These are phyloP conservation scores for Cryptococcus jaspeensis DNA, from an alignment of 1,284 basidiomycete genomes.

Conservation along the genomic window DNA sequence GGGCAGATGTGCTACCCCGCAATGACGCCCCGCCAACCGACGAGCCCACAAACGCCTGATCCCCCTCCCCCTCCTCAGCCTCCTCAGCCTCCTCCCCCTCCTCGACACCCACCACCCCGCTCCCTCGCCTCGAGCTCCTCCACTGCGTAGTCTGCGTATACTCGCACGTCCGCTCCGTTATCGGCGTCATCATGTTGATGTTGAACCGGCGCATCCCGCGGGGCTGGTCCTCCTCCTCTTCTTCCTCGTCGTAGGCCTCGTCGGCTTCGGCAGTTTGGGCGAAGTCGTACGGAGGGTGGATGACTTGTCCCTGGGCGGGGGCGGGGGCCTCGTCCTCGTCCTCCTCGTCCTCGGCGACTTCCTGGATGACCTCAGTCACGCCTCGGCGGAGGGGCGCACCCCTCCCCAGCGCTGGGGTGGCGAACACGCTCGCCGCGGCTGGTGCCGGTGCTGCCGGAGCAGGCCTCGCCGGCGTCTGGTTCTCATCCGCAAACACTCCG, in stretches of 20 bases:
- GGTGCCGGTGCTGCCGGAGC: constrained; percentile 13
- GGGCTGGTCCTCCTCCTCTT: constrained; percentile 25
- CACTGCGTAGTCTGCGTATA: constrained; percentile 57
- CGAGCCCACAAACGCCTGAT: constrained; percentile 20
- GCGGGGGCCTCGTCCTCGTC: constrained; percentile 3
- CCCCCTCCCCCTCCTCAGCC: constrained; percentile 25
- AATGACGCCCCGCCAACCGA: background rate
- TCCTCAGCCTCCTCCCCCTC: constrained; percentile 2
- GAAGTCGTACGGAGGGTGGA: background rate
- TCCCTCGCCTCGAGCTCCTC: background rate
- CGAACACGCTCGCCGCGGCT: constrained; percentile 25
- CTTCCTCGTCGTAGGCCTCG: constrained; percentile 26
- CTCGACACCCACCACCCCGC: background rate
- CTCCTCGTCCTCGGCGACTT: constrained; percentile 11
- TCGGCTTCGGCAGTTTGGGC: constrained; percentile 10
- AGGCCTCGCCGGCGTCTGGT: constrained; percentile 20
- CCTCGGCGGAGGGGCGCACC: constrained; percentile 8
- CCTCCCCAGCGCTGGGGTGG: constrained; percentile 28
- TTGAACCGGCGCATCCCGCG: constrained; percentile 63
- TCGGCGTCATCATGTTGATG: constrained; percentile 87
- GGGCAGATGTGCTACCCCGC: too few species aligned
- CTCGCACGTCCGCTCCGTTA: constrained; percentile 87
- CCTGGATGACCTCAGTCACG: constrained; percentile 9
- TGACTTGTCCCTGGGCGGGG: background rate
- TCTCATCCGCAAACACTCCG: constrained; percentile 39